Evolutionary conservation across 148 eudicot species (phyloP).

Genomic region (Heliamphora exappendiculata): DNA sequence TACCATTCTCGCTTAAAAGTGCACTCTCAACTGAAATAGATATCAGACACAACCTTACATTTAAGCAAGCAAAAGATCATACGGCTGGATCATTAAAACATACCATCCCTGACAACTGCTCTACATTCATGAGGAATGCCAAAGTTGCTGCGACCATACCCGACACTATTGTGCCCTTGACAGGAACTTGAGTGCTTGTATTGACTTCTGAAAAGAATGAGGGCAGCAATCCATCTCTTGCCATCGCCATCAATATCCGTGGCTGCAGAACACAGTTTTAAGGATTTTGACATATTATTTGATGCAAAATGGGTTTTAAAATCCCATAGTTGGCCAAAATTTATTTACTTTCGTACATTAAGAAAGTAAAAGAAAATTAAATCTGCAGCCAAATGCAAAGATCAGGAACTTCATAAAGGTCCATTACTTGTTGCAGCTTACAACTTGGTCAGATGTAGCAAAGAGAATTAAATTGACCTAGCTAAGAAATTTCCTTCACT

Average conservation of each 20-base stretch:
- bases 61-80: background rate
- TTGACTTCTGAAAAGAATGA: conserved; percentile 88
- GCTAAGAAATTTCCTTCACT: no score
- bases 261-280: conserved; percentile 49
- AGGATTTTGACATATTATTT: background rate
- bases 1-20: background rate
- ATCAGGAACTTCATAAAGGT: background rate
- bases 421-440: background rate
- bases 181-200: conserved; percentile 70
- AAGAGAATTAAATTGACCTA: no score
- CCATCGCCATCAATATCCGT: conserved; percentile 94
- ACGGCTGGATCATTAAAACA: background rate
- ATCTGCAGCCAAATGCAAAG: background rate
- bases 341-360: background rate
- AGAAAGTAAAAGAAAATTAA: background rate
- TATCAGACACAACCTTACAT: background rate
- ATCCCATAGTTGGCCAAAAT: background rate
- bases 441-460: no score
- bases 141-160: conserved; percentile 68
- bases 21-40: background rate
- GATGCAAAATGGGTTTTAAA: background rate
- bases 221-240: conserved; percentile 93
- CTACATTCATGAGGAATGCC: conserved; percentile 90
- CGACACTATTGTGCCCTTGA: conserved; percentile 73
- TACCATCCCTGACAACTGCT: conserved; percentile 95